Conservation (phyloP, 352 stramenopile genomes). For the Pythium aphanidermatum region DNA sequence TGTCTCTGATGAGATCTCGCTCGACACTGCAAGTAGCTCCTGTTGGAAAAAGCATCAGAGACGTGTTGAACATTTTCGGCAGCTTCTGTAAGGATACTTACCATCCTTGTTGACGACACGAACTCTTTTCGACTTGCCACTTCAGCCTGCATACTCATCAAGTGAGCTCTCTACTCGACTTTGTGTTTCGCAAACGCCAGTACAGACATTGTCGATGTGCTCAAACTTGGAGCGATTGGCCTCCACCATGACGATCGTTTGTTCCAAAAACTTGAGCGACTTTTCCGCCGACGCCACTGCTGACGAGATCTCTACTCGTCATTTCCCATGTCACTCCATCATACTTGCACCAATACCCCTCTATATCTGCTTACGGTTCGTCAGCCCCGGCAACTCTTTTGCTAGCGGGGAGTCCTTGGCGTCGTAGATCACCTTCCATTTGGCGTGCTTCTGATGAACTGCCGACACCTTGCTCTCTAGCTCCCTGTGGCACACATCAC, state of each 20-base stretch:
- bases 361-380: constrained; percentile 27
- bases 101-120: constrained; percentile 45
- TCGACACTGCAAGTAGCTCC: constrained; percentile 50
- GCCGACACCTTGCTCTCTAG: constrained; percentile 70
- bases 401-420: constrained; percentile 29
- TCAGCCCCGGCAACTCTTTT: constrained; percentile 54
- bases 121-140: constrained; percentile 66
- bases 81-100: constrained; percentile 9
- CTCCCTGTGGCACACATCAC: constrained; percentile 30
- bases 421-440: constrained; percentile 56
- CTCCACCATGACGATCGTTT: constrained; percentile 80
- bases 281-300: constrained; percentile 55
- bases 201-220: constrained; percentile 67
- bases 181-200: too few relatives aligned
- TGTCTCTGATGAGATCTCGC: constrained; percentile 49
- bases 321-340: neutral
- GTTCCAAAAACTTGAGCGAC: constrained; percentile 74
- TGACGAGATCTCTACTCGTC: constrained; percentile 43
- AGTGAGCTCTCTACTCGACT: too few relatives aligned
- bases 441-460: constrained; percentile 59
- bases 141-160: constrained; percentile 39
- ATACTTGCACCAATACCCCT: neutral
- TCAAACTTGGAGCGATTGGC: constrained; percentile 74
- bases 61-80: too few relatives aligned
- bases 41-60: constrained; percentile 21